Percentiles rank a stretch among this genome's conserved stretches.
Conservation (phyloP, 768 basidiomycete genomes). For the Hygrophoropsis aurantiaca region DNA sequence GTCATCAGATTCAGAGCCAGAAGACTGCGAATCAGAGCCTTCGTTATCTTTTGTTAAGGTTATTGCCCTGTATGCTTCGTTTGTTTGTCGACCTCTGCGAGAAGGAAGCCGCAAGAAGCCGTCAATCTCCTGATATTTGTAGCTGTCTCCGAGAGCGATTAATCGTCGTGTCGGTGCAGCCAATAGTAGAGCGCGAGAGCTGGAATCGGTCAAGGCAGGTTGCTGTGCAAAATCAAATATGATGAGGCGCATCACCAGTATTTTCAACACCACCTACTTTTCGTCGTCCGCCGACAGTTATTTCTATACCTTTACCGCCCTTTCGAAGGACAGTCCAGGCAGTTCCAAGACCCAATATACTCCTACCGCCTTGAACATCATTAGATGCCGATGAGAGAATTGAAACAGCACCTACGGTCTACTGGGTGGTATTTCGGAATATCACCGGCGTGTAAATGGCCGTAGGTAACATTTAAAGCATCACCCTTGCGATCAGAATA, state of each 20-base stretch:
- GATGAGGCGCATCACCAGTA: slow-evolving; percentile 6
- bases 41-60: slow-evolving; percentile 25
- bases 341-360: slow-evolving; percentile 60
- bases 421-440: slow-evolving; percentile 65
- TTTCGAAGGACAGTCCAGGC: slow-evolving; percentile 45
- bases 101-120: slow-evolving; percentile 65
- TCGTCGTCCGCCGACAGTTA: slow-evolving; percentile 42
- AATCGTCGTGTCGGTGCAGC: slow-evolving; percentile 52
- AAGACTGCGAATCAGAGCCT: slow-evolving; percentile 37
- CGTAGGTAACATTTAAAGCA: slow-evolving; percentile 62
- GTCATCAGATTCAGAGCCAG: slow-evolving; percentile 28
- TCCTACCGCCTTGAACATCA: slow-evolving; percentile 44
- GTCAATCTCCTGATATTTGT: slow-evolving; percentile 62
- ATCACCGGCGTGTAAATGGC: slow-evolving; percentile 59
- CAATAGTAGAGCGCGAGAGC: slow-evolving; percentile 52
- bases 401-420: slow-evolving; percentile 44
- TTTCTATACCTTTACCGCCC: slow-evolving; percentile 66
- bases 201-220: slow-evolving; percentile 58
- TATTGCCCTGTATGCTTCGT: slow-evolving; percentile 55
- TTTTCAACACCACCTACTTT: slow-evolving; percentile 34
- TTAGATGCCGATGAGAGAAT: slow-evolving; percentile 42
- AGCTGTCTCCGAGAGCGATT: slow-evolving; percentile 32
- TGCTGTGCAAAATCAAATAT: slow-evolving; percentile 28
- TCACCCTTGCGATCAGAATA: slow-evolving; percentile 73
- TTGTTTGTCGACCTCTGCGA: slow-evolving; percentile 25